Base-by-base conservation (phyloP, 2,329 filamentous ascomycete genomes). In the Neofusicoccum sp. region DNA sequence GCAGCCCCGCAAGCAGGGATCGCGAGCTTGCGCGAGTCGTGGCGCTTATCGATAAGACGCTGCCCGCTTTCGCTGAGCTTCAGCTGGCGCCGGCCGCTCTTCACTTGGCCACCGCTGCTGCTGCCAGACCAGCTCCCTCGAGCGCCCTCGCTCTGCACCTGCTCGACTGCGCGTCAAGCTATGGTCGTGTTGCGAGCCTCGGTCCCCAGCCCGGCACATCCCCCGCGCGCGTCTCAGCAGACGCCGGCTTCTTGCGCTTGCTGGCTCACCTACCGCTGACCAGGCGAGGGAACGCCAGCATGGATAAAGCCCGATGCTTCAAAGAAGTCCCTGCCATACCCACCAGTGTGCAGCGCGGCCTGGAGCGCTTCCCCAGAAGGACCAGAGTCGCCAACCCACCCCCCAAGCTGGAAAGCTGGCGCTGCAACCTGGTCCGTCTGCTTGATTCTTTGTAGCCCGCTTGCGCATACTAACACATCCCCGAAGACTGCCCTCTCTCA, bases 401-500 rank as follows among this genome's bases (percentile, higher is more conserved):
- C 12, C 69, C 69, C 26, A 51, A 49, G 11, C 65, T 76, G 20
- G 71, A 71, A 26, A 60, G 61, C 51, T 78, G 76, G 76, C 70
- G 77, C 49, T 78, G 76, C 64, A 77, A 79, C 54, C 67, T 79
- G 65, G 70, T 73, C 20, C 30, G 51, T 59, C 24, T 30, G 28
- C 20, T 16, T 24, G n/a, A n/a, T n/a, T n/a, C 6, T 38, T 7
- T 9, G 57, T 38, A 53, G 44, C 48, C 38, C 33, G 49, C 58
- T 43, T 34, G 58, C 34, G 28, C 33, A 36, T 57, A 36, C 31
- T 44, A n/a, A n/a, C 4, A 60, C 48, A 6, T 31, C n/a, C 14
- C 20, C 36, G 9, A 51, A 76, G 72, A 81, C 79, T 14, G 79
- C 71, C 5, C 69, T 82, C 11, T 81, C 79, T 14, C 74, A 77